phyloP scores from a whole-genome alignment of 1,284 basidiomycete genomes.

The Sanguinoderma infundibulare region DNA sequence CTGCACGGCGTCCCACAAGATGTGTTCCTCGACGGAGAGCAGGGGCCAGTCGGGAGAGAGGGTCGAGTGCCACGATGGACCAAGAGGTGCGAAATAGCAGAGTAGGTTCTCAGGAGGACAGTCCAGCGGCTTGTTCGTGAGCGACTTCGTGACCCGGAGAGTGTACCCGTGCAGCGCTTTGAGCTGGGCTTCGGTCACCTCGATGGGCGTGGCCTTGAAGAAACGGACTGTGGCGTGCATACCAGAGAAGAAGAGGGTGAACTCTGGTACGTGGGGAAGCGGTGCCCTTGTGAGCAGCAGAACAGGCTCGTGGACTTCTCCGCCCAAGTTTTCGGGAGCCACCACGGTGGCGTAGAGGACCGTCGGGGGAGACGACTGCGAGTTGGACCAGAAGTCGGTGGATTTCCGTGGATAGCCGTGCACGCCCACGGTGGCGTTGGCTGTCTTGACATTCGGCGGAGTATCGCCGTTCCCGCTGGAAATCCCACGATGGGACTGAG shows the following conservation, averaged over 20 bases:
- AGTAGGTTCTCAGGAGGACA: slow-evolving; percentile 56
- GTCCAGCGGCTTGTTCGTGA: slow-evolving; percentile 68
- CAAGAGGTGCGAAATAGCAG: slow-evolving; percentile 70
- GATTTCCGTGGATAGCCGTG: slow-evolving; percentile 54
- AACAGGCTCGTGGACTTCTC: slow-evolving; percentile 55
- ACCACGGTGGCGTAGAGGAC: slow-evolving; percentile 62
- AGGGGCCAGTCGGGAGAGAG: slow-evolving; percentile 34
- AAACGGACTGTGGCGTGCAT: slow-evolving; percentile 47
- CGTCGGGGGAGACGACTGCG: slow-evolving; percentile 31
- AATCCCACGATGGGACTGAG: slow-evolving; percentile 32
- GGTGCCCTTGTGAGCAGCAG: slow-evolving; percentile 67
- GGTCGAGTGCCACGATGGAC: slow-evolving; percentile 36
- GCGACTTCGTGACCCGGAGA: slow-evolving; percentile 58
- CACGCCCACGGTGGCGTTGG: slow-evolving; percentile 26
- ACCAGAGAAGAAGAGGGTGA: slow-evolving; percentile 64
- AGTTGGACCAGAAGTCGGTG: slow-evolving; percentile 67
- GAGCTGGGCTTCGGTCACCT: slow-evolving; percentile 49
- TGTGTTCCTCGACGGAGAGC: slow-evolving; percentile 46
- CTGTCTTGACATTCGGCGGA: slow-evolving; percentile 8
- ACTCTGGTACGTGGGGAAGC: slow-evolving; percentile 56
- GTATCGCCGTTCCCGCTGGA: not conserved
- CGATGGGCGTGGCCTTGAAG: slow-evolving; percentile 51
- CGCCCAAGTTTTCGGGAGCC: slow-evolving; percentile 38
- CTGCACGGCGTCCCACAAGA: slow-evolving; percentile 69
- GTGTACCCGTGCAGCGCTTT: slow-evolving; percentile 64